Evolutionary conservation across 257 asterid genomes (phyloP), one percentile per base, ranked within the genome.

Genomic region (Phtheirospermum japonicum): DNA sequence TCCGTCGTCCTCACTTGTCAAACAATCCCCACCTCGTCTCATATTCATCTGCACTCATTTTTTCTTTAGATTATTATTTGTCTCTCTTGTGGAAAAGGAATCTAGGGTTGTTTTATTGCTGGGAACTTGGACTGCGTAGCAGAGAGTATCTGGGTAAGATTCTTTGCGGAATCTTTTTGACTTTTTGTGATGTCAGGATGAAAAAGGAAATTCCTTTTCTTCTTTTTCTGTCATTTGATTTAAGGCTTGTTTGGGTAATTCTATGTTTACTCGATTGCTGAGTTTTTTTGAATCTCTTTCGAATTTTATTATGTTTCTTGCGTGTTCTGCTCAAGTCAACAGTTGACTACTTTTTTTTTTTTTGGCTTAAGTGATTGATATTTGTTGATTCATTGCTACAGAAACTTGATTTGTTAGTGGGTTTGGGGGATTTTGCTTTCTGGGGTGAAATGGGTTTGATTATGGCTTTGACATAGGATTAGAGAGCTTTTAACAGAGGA

Each of bases 261-360:
- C 33, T 53, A 13, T 55, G 26, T 61, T 34, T 5, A 7, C 13
- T 45, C 23, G 43, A 40, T 39, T 39, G 53, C 20, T 19, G 23
- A 32, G 57, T 23, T 50, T 4, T 37, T 39, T 57, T 40, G 61
- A 33, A 40, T 58, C 62, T 65, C 49, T 56, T 11, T 39, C 14
- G 31, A 12, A 14, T 19, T 18, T 37, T 14, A 11, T 23, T 52
- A 7, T 57, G 63, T 48, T 39, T 63, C 37, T 17, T 36, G 69
- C 49, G 49, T 23, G 16, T 16, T 13, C 49, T 13, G 9, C 14
- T 13, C 49, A 23, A 23, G 28, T 23, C 51, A 49, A 12, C 48
- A 40, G 78, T 67, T 68, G 71, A 68, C 74, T 59, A 23, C 3
- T 1, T 23, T 1, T 68, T 53, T 61, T 51, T 64, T 51, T 51